A percentile compares a stretch with the other conserved stretches of the same genome.
phyloP scores from a whole-genome alignment of 495 filamentous ascomycete species.

The Tuber microsphaerosporum region DNA sequence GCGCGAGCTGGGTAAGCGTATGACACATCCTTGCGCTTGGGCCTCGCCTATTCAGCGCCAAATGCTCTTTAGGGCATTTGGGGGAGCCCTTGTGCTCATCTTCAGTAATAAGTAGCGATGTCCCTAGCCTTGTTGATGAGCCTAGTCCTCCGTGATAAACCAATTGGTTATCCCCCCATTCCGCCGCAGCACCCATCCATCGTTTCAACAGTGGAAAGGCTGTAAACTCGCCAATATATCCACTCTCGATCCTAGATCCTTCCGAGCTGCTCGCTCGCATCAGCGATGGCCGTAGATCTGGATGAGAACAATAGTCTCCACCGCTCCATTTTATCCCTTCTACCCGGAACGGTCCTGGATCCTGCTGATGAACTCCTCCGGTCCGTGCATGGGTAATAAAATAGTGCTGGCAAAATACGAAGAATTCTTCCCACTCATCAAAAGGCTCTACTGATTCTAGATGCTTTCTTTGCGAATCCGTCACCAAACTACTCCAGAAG shows the following conservation, averaged over 20 bases:
- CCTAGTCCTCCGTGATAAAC: slow-evolving; percentile 59
- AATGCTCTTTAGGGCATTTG: neutral
- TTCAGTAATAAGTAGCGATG: slow-evolving; percentile 35
- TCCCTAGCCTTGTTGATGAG: slow-evolving; percentile 35
- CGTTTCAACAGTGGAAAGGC: slow-evolving; percentile 29
- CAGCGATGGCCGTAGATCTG: slow-evolving; percentile 15
- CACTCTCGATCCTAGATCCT: slow-evolving; percentile 30
- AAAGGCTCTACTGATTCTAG: slow-evolving; percentile 68
- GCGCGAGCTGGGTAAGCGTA: slow-evolving; percentile 56
- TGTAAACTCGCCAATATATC: slow-evolving; percentile 30
- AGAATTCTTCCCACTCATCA: slow-evolving; percentile 95
- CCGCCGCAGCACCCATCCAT: slow-evolving; percentile 48
- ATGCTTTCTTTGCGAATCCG: slow-evolving; percentile 48
- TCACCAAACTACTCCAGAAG: slow-evolving; percentile 65
- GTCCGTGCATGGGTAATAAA: slow-evolving; percentile 63
- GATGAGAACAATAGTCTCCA: slow-evolving; percentile 33
- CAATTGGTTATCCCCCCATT: slow-evolving; percentile 43
- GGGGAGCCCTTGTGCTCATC: slow-evolving; percentile 38
- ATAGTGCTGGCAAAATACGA: slow-evolving; percentile 77
- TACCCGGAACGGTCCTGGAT: slow-evolving; percentile 25
- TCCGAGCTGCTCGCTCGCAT: slow-evolving; percentile 25
- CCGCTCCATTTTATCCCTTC: slow-evolving; percentile 31
- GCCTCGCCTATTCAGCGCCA: slow-evolving; percentile 6
- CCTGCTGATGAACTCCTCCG: slow-evolving; percentile 8
- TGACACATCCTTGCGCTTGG: slow-evolving; percentile 65